phyloP scores from a whole-genome alignment of 768 basidiomycete genomes.

The Sarcomyxa edulis region DNA sequence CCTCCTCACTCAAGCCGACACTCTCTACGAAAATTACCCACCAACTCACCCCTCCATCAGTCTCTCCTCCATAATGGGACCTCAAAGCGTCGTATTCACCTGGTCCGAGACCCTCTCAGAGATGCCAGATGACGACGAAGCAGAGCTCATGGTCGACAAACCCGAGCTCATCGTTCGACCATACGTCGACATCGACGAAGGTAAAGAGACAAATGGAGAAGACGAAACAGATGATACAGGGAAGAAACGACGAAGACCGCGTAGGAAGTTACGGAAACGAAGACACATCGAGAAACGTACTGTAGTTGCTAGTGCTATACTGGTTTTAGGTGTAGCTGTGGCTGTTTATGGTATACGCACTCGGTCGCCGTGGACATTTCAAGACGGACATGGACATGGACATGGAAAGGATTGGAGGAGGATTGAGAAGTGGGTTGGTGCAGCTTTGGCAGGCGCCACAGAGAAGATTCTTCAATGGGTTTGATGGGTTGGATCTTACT shows the following conservation, averaged over 20 bases:
- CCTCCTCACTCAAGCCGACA: constrained; percentile 54
- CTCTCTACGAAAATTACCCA: constrained; percentile 52
- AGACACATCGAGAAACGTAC: constrained; percentile 29
- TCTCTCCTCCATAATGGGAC: constrained; percentile 65
- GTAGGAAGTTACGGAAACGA: constrained; percentile 15
- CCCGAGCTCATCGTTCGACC: constrained; percentile 57
- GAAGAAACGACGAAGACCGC: constrained; percentile 14
- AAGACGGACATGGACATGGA: constrained; percentile 15
- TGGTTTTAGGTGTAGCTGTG: constrained; percentile 68
- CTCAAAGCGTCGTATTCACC: constrained; percentile 70
- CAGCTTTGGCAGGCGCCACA: constrained; percentile 11
- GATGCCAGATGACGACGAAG: constrained; percentile 48
- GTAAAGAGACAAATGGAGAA: constrained; percentile 11
- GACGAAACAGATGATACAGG: constrained; percentile 11
- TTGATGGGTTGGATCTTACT: too few species aligned
- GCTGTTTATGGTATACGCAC: constrained; percentile 45
- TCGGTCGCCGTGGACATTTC: constrained; percentile 8
- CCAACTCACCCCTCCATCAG: constrained; percentile 50
- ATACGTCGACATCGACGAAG: constrained; percentile 28
- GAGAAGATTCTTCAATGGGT: constrained; percentile 8
- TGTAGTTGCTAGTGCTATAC: constrained; percentile 59
- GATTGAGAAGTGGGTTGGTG: constrained; percentile 24
- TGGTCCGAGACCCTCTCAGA: constrained; percentile 50
- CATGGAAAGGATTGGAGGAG: constrained; percentile 20
- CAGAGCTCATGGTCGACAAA: constrained; percentile 53